Evolutionary conservation across 176 grass and related monocot species (phyloP).

Genomic region (Rhipidocladum racemiflorum): DNA sequence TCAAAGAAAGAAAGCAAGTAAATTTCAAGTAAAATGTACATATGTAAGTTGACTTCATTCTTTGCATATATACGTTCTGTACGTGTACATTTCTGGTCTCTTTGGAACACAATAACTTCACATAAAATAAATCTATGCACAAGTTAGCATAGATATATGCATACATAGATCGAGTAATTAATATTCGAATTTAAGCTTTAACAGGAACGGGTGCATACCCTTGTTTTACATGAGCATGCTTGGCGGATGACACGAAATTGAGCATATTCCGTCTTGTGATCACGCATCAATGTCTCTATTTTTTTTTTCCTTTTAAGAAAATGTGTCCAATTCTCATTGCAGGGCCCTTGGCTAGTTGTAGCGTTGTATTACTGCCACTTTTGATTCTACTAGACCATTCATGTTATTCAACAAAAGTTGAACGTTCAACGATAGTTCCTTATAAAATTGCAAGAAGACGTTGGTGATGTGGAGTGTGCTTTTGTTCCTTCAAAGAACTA

Average conservation of each 20-base stretch:
- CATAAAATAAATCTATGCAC: not conserved
- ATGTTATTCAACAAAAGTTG: slow-evolving; percentile 4
- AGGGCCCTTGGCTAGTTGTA: not conserved
- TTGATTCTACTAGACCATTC: not conserved
- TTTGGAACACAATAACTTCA: not conserved
- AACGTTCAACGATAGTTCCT: not conserved
- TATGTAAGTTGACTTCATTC: not conserved
- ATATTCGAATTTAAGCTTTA: not conserved
- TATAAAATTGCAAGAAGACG: not conserved
- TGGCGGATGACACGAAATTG: not conserved
- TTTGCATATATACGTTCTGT: not conserved
- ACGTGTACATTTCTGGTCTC: not conserved
- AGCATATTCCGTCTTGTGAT: not conserved
- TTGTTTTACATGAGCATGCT: not conserved
- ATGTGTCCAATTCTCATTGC: not conserved
- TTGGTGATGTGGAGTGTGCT: not conserved
- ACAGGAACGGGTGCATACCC: not conserved
- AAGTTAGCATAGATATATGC: too few relatives aligned
- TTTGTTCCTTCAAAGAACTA: not conserved
- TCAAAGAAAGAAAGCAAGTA: not conserved
- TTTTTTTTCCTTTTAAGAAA: not conserved
- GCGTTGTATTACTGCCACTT: not conserved
- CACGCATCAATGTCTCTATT: not conserved
- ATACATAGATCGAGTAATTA: too few relatives aligned
- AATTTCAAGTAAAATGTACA: not conserved